phyloP scores from a whole-genome alignment of 768 basidiomycete species.

The Holtermanniella nyarrowii region DNA sequence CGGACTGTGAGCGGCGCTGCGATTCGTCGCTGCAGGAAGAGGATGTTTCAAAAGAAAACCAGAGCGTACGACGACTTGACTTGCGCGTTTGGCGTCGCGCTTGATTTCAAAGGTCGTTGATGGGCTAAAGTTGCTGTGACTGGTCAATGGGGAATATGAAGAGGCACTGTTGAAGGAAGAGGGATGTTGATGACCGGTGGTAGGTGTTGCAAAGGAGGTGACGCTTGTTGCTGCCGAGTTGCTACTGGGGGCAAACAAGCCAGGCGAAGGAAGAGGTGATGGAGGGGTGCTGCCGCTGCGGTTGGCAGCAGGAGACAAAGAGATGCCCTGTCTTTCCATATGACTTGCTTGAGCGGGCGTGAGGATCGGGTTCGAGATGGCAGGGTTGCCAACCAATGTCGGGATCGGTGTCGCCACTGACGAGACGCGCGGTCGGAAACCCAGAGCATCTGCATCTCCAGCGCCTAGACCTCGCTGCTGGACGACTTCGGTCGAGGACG shows the following conservation, averaged over 20 bases:
- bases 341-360: background rate
- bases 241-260: background rate
- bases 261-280: background rate
- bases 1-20: background rate
- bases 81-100: constrained; percentile 34
- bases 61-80: constrained; percentile 65
- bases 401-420: background rate
- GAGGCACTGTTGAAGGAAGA: background rate
- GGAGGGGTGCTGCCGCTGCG: background rate
- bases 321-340: background rate
- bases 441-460: too few species aligned
- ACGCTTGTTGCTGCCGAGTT: background rate
- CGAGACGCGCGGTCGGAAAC: too few species aligned
- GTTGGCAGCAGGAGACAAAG: background rate
- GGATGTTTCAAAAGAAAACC: constrained; percentile 57
- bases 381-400: background rate
- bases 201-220: background rate
- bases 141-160: background rate
- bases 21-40: background rate
- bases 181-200: background rate
- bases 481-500: background rate
- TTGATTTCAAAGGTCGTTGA: background rate
- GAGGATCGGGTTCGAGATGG: background rate
- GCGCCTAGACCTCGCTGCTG: background rate
- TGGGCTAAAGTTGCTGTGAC: background rate